A percentile compares a stretch with the other conserved stretches of the same genome.
phyloP scores from a whole-genome alignment of 371 early-diverging fungal genomes.

The Mortierella sp. region DNA sequence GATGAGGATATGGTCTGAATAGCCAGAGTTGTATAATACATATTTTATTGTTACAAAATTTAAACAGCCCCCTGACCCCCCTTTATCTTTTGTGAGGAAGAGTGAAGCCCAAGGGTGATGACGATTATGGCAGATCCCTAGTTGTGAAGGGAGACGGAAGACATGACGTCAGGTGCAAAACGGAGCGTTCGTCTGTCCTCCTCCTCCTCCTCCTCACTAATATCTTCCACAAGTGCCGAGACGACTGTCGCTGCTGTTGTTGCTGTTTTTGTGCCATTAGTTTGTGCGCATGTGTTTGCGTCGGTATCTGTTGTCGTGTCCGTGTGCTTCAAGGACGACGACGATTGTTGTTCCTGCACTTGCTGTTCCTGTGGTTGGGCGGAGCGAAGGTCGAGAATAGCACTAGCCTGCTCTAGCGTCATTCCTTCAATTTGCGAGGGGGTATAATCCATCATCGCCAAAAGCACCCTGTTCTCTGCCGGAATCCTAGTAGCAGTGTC shows the following conservation, averaged over 20 bases:
- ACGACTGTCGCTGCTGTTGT: neutral
- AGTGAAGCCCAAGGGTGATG: neutral
- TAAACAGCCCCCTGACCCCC: neutral
- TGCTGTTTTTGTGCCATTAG: neutral
- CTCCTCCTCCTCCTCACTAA: neutral
- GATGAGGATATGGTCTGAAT: conserved; percentile 53
- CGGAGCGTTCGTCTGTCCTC: neutral
- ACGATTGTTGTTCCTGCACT: neutral
- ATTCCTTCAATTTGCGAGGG: conserved; percentile 63
- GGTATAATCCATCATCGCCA: conserved; percentile 49
- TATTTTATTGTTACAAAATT: conserved; percentile 6
- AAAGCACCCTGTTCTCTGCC: conserved; percentile 34
- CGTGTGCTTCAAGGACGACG: neutral
- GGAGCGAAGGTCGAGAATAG: conserved; percentile 8
- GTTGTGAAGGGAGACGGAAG: neutral
- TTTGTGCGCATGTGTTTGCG: neutral
- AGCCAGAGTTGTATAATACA: neutral
- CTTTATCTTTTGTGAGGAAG: neutral
- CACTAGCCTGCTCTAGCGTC: conserved; percentile 65
- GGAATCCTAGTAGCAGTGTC: conserved; percentile 19
- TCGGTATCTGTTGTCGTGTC: neutral
- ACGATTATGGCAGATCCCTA: neutral
- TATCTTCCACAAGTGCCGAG: neutral
- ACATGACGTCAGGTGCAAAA: neutral
- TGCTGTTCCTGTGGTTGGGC: neutral